Evolutionary conservation across 108 stramenopile genomes (phyloP).

Genomic region (Pseudonitzschia multiseries): DNA sequence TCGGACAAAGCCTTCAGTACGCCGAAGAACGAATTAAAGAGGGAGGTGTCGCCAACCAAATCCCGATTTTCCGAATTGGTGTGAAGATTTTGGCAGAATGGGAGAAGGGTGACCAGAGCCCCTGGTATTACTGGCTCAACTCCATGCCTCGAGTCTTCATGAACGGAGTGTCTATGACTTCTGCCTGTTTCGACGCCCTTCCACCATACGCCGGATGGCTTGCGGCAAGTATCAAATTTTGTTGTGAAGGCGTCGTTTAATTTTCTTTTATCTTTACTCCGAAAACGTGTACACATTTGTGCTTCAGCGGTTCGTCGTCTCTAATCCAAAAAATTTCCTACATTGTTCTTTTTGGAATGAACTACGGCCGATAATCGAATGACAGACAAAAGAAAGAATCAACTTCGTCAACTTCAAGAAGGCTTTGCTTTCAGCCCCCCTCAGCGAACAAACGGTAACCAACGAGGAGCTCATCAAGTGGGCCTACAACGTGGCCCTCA

Average conservation of each 20-base stretch:
- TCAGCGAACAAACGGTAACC: slow-evolving; percentile 11
- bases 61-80: slow-evolving; percentile 34
- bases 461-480: slow-evolving; percentile 20
- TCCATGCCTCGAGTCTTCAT: slow-evolving; percentile 44
- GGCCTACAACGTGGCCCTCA: slow-evolving; percentile 21
- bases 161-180: slow-evolving; percentile 48
- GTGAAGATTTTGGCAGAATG: slow-evolving; percentile 55
- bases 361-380: neutral
- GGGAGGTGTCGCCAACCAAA: slow-evolving; percentile 32
- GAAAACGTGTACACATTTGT: neutral
- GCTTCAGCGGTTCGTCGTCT: neutral
- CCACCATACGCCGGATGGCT: slow-evolving; percentile 30
- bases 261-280: slow-evolving; percentile 27
- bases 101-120: slow-evolving; percentile 43
- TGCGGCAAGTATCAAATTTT: slow-evolving; percentile 7
- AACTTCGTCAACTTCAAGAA: slow-evolving; percentile 26
- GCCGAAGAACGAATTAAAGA: slow-evolving; percentile 33
- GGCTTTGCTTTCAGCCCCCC: neutral
- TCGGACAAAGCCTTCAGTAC: slow-evolving; percentile 22
- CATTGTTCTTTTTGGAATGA: neutral
- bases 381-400: slow-evolving; percentile 14
- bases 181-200: slow-evolving; percentile 24
- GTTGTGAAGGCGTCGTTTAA: slow-evolving; percentile 35
- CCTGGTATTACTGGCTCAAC: slow-evolving; percentile 53
- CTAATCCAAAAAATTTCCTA: neutral